Evolutionary conservation across 129 eudicot species (phyloP), one percentile per base, ranked within the genome.

Genomic region (Artemisia argyi): DNA sequence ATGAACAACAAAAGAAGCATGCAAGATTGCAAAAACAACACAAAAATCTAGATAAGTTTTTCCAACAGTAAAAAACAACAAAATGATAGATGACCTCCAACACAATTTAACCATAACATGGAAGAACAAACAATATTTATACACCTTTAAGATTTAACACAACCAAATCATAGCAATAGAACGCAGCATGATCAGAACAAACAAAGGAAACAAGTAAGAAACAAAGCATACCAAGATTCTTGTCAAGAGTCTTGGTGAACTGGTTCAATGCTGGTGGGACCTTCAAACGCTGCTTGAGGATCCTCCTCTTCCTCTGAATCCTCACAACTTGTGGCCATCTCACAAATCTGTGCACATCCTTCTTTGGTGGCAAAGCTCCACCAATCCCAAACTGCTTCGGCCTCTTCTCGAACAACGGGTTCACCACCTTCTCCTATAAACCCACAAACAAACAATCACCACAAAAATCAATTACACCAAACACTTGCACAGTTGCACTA

Each of bases 321-420:
- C 79, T 76, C 15, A 81, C 89, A 52, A 85, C 86, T 72, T 78
- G 75, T 0, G 89, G 89, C 89, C 89, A 85, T 72, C 81, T 79
- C 3, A 85, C 86, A 19, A 85, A 85, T 11, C 86, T 55, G 61
- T 79, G 85, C 0, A 85, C 22, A 68, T 85, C 84, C 75, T 76
- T 82, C 81, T 85, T 85, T 2, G 86, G 89, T 10, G 89, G 89
- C 77, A 85, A 79, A 11, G 89, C 89, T 64, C 89, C 86, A 30
- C 89, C 89, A 4, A 85, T 85, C 3, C 89, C 89, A 60, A 85
- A 85, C 75, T 82, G 89, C 82, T 85, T 85, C 11, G 89, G 86
- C 13, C 86, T 61, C 47, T 82, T 85, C 65, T 85, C 89, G 8
- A 73, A 85, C 73, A 85, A 56, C 10, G 89, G 89, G 62, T 85